Base-by-base conservation (phyloP, 2,329 filamentous ascomycete species). In the Thyridium curvatum region DNA sequence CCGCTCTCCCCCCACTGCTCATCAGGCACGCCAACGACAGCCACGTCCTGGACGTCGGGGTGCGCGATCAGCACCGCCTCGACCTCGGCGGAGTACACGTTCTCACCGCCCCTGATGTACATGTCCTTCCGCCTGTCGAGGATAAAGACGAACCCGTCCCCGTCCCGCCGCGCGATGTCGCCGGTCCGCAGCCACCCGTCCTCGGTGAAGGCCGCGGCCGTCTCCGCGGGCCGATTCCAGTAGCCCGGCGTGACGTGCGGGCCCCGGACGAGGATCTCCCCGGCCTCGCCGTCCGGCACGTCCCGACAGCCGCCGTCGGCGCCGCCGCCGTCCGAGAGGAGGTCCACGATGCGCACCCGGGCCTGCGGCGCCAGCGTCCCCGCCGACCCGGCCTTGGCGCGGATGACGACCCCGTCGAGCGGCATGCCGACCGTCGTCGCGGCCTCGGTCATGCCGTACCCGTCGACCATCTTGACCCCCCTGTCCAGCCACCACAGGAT, bases 51-150 rank as follows among this genome's bases (percentile, higher is more conserved):
- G 13, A 47, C 42, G 10, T 12, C 18, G 6, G 41, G 43, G 17
- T 48, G 46, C 21, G 38, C 16, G 7, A 39, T 18, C 16, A 48
- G 28, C 4, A 33, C 40, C 12, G 37, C 38, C 18, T 48, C 46
- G 30, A 48, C 40, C 36, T 48, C 46, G 7, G 17, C 21, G 8
- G 46, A 42, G 26, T 41, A 46, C 12, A 48, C 41, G 34, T 46
- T 48, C 37, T 46, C 43, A 46, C 28, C 36, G 47, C 32, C 16
- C 8, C 14, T 13, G 13, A 34, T 43, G 35, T 38, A 42, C 15
- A 42, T 33, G 40, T 45, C 43, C 29, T 43, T 45, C 33, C 30
- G 28, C 2, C 43, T 30, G 35, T 39, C 43, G 17, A 42, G 16
- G 35, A 45, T 35, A 29, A 32, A 42, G 9, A 45, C 30, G 33